Evolutionary conservation across 176 grass and related monocot species (phyloP).

Genomic region (Carex littledalei): DNA sequence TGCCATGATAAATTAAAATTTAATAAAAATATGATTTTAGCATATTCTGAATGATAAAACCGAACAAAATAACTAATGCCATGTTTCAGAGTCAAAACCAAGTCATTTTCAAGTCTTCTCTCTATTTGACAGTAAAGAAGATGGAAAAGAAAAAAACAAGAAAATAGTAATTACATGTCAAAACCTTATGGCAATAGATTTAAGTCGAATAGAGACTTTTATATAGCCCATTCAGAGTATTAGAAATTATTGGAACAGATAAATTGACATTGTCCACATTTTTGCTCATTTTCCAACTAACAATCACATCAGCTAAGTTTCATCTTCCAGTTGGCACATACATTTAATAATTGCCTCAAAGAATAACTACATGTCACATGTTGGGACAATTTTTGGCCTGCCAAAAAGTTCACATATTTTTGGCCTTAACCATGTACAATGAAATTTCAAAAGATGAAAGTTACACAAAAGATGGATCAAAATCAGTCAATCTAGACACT

Average conservation of each 20-base stretch:
- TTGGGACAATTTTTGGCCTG: neutral
- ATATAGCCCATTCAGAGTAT: neutral
- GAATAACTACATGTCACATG: neutral
- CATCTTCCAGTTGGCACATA: neutral
- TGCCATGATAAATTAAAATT: conserved; percentile 5
- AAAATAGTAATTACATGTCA: neutral
- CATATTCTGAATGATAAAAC: neutral
- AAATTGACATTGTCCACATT: neutral
- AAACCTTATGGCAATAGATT: neutral
- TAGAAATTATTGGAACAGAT: neutral
- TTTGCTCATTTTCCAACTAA: neutral
- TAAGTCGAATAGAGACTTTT: neutral
- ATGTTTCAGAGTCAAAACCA: neutral
- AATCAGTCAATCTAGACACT: neutral
- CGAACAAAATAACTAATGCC: neutral
- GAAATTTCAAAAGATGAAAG: neutral
- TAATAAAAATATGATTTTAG: neutral
- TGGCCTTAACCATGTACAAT: neutral
- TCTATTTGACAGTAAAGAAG: neutral
- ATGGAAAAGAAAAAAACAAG: neutral
- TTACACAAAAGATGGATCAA: neutral
- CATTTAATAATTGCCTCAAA: neutral
- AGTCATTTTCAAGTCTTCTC: neutral
- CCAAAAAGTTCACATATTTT: neutral
- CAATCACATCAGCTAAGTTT: neutral